Percentiles rank a stretch among this genome's conserved stretches.
Conservation (phyloP, 1,139 yeast genomes). For the Suhomyces panamericanus region DNA sequence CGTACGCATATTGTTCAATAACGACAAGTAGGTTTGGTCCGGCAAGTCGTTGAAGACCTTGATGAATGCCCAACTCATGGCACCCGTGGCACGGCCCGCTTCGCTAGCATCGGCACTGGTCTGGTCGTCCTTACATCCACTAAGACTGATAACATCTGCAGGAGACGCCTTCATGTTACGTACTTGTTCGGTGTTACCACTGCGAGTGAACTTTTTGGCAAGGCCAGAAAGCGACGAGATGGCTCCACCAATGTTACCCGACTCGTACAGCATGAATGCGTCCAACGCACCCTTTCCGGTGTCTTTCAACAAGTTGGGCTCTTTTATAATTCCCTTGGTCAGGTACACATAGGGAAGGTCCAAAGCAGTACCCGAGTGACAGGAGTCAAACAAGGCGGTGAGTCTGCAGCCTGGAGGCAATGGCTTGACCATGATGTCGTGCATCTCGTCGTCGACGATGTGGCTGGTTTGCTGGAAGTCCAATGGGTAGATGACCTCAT, state of each 20-base stretch:
- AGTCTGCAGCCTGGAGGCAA: conserved; percentile 81
- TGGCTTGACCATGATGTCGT: conserved; percentile 74
- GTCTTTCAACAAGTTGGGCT: conserved; percentile 83
- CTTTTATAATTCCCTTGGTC: conserved; percentile 88
- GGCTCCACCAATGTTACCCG: conserved; percentile 65
- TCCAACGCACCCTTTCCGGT: conserved; percentile 75
- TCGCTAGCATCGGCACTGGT: conserved; percentile 80
- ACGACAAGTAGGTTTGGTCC: conserved; percentile 71
- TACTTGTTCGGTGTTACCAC: conserved; percentile 29
- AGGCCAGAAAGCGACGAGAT: conserved; percentile 45
- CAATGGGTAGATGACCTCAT: conserved; percentile 88
- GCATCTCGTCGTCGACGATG: conserved; percentile 82
- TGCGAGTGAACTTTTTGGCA: conserved; percentile 43
- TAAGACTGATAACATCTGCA: conserved; percentile 82
- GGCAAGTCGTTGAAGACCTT: conserved; percentile 66
- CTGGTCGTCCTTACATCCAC: conserved; percentile 90
- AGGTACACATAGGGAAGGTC: conserved; percentile 89
- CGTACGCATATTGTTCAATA: conserved; percentile 77
- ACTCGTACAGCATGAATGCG: conserved; percentile 70
- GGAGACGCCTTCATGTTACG: conserved; percentile 69
- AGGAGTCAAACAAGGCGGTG: conserved; percentile 87
- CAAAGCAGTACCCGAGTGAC: conserved; percentile 90
- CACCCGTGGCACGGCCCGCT: conserved; percentile 82
- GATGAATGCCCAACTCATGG: conserved; percentile 90
- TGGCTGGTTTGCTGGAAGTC: conserved; percentile 77